phyloP scores from a whole-genome alignment of 495 filamentous ascomycete species.

The Talaromyces thailandensis region DNA sequence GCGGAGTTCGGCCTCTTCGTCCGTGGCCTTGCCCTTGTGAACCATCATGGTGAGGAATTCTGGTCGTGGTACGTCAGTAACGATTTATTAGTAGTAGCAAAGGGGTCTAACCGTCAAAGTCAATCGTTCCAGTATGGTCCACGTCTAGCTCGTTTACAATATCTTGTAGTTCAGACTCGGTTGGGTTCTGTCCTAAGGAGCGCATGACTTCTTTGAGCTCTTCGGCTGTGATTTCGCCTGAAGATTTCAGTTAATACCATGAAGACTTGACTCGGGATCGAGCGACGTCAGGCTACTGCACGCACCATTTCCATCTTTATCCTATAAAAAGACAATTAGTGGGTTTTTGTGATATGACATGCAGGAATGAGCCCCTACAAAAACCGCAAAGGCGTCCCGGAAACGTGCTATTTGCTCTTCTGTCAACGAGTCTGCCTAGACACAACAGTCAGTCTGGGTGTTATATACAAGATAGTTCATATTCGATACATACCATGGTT shows the following conservation, averaged over 20 bases:
- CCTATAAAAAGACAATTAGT: constrained; percentile 3
- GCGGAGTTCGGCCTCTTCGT: constrained; percentile 36
- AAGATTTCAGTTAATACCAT: background rate
- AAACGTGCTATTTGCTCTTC: constrained; percentile 13
- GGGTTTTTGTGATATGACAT: background rate
- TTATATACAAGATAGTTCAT: background rate
- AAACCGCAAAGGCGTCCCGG: constrained; percentile 12
- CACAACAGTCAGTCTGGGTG: background rate
- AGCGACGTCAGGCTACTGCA: background rate
- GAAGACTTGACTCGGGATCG: no score
- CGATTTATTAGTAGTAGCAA: background rate
- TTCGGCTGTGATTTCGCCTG: constrained; percentile 31
- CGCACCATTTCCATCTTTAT: constrained; percentile 18
- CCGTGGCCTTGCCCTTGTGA: constrained; percentile 22
- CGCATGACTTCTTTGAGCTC: constrained; percentile 36
- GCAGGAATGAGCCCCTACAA: constrained; percentile 10
- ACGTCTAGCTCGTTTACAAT: constrained; percentile 38
- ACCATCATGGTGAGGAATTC: constrained; percentile 43
- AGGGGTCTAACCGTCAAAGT: constrained; percentile 27
- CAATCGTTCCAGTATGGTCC: constrained; percentile 36
- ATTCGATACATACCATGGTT: background rate
- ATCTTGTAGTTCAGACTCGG: constrained; percentile 31
- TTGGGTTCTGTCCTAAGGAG: constrained; percentile 35
- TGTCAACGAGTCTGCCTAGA: constrained; percentile 1
- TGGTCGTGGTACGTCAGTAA: constrained; percentile 5